Evolutionary conservation across 345 rosid genomes (phyloP).

Genomic region (Durio zibethinus): DNA sequence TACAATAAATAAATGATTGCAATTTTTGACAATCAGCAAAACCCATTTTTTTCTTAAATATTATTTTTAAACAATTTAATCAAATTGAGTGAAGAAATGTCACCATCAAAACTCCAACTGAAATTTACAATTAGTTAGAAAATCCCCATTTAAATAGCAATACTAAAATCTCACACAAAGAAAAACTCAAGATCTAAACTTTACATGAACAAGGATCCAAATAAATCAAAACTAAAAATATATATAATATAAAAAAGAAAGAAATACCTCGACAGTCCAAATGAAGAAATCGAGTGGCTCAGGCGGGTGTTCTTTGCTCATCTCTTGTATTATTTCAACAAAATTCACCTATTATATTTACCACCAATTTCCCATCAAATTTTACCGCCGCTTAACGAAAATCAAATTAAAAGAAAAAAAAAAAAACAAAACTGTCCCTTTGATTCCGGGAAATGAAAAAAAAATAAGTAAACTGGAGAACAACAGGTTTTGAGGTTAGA

Average conservation of each 20-base stretch:
- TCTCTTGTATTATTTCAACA: conserved; percentile 27
- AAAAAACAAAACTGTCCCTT: neutral
- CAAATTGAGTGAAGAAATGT: neutral
- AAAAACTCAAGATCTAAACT: neutral
- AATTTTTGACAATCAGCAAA: neutral
- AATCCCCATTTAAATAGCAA: neutral
- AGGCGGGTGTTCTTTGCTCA: conserved; percentile 76
- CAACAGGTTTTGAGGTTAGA: neutral
- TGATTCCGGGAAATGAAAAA: neutral
- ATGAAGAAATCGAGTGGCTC: conserved; percentile 99
- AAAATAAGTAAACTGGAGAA: neutral
- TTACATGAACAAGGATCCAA: neutral
- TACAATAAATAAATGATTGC: neutral
- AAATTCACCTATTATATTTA: conserved; percentile 5
- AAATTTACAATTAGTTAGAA: neutral
- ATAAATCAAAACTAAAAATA: neutral
- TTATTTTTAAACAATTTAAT: neutral
- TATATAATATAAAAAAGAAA: neutral
- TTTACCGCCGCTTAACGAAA: conserved; percentile 8
- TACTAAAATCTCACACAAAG: neutral
- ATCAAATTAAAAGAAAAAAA: neutral
- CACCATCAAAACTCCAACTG: neutral
- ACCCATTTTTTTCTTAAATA: neutral
- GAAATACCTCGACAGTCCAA: conserved; percentile 88
- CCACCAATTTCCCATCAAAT: neutral